Base-by-base conservation (phyloP, 2,329 filamentous ascomycete genomes). In the Colletotrichum tabaci region DNA sequence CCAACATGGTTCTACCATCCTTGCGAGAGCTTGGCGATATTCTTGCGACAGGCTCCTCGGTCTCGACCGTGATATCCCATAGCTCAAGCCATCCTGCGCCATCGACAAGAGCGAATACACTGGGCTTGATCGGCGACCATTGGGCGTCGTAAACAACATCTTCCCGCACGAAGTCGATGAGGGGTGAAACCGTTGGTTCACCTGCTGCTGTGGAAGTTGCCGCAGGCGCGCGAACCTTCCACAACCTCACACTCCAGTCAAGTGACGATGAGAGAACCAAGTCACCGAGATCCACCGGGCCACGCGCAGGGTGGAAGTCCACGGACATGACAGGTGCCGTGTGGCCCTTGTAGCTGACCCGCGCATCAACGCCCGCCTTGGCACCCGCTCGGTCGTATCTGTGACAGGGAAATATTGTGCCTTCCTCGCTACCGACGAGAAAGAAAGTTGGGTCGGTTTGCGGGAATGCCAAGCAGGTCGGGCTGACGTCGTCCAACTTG, bases 241-340 rank as follows among this genome's bases (percentile, higher is more conserved):
- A 99, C 18, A 99, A 86, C 84, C 97, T 98, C 76, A 98, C 95
- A 76, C 93, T 97, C 96, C 96, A 99, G 84, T 99, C 96, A 9
- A 99, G 87, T 53, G 93, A 96, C 4, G 94, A 93, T n/a, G 93
- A 95, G 61, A 99, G 89, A 71, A 98, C 94, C 7, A 99, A 86
- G 78, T 99, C 97, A 38, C 96, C 95, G 7, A 99, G 90, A 82
- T 99, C 97, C 62, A 99, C 92, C 3, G 95, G 95, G 1, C 96
- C 97, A 64, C 94, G 91, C 4, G 94, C 93, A 2, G 96, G 96
- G 79, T 99, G 96, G 85, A 98, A 99, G 80, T 96, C 93, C 15
- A 98, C 92, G 7, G 94, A 96, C 92, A 98, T 98, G 77, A 99
- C 95, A 0, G 96, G 96, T 4, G 95, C 96, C 16, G 94, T 92